Conservation (phyloP, 2,329 filamentous ascomycete genomes). For the Sporothrix mexicana region DNA sequence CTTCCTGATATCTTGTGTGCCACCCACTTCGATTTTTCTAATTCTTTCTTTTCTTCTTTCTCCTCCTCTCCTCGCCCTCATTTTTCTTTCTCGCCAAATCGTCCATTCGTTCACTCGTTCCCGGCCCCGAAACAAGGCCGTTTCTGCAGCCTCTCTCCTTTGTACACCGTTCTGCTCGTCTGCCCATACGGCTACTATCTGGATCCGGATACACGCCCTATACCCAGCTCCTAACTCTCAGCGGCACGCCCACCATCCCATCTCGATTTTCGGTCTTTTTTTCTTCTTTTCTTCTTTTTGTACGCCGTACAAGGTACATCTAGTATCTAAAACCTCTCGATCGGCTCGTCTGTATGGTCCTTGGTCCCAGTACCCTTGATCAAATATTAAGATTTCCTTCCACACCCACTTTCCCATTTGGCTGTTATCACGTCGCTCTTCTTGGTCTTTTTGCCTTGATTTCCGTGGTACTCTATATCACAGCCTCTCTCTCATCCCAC, state of each 20-base stretch:
- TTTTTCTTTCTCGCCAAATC: background rate
- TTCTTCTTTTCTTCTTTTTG: slow-evolving; percentile 6
- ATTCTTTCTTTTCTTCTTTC: slow-evolving; percentile 32
- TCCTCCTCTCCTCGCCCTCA: slow-evolving; percentile 29
- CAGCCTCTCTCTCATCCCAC: slow-evolving; percentile 18
- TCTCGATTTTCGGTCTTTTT: background rate
- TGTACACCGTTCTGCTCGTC: slow-evolving; percentile 36
- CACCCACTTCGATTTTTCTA: slow-evolving; percentile 18
- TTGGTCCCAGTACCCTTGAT: slow-evolving; percentile 26
- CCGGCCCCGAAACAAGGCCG: slow-evolving; percentile 30
- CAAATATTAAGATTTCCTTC: slow-evolving; percentile 29
- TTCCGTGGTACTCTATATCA: slow-evolving; percentile 24
- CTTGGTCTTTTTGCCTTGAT: slow-evolving; percentile 19
- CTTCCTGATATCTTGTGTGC: slow-evolving; percentile 32
- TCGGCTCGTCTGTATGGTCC: slow-evolving; percentile 28
- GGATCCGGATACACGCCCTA: slow-evolving; percentile 18
- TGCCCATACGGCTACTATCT: slow-evolving; percentile 1
- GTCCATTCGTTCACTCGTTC: slow-evolving; percentile 32
- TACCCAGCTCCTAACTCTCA: slow-evolving; percentile 2
- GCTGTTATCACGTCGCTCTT: background rate
- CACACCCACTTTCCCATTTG: slow-evolving; percentile 24
- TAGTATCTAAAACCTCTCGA: slow-evolving; percentile 26
- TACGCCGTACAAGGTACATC: slow-evolving; percentile 5
- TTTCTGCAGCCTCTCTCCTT: slow-evolving; percentile 30
- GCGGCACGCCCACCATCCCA: background rate